phyloP scores from a whole-genome alignment of 768 basidiomycete genomes.

The Amanita exitialis region DNA sequence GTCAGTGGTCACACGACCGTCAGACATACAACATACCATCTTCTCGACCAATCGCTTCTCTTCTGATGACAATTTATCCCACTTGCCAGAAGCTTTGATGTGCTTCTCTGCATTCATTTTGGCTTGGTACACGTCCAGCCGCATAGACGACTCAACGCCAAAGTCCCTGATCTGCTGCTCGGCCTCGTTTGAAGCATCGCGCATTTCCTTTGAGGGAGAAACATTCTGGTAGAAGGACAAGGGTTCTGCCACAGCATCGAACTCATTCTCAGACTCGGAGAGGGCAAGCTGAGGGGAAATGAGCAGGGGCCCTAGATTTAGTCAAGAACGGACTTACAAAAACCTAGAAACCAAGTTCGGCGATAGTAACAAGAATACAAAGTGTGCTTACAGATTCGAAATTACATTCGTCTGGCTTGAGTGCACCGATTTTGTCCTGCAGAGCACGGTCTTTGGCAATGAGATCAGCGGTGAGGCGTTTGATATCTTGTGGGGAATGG shows the following conservation, averaged over 20 bases:
- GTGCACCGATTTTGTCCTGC: slow-evolving; percentile 49
- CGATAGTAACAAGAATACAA: neutral
- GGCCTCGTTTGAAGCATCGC: slow-evolving; percentile 71
- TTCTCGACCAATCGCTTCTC: slow-evolving; percentile 75
- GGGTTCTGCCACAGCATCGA: slow-evolving; percentile 44
- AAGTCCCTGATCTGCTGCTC: slow-evolving; percentile 66
- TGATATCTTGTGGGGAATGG: slow-evolving; percentile 53
- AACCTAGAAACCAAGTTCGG: slow-evolving; percentile 33
- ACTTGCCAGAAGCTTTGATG: slow-evolving; percentile 48
- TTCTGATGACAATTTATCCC: slow-evolving; percentile 54
- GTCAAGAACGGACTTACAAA: slow-evolving; percentile 46
- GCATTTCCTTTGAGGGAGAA: slow-evolving; percentile 60
- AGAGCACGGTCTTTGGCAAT: slow-evolving; percentile 46
- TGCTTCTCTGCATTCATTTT: slow-evolving; percentile 64
- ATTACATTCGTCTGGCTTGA: slow-evolving; percentile 45
- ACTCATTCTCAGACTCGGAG: slow-evolving; percentile 46
- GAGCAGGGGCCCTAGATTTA: neutral
- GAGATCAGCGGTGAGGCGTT: slow-evolving; percentile 42
- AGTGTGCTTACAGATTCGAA: slow-evolving; percentile 50
- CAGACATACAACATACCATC: slow-evolving; percentile 30
- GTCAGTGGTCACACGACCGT: neutral
- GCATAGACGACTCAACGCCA: slow-evolving; percentile 70
- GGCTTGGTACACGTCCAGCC: slow-evolving; percentile 69
- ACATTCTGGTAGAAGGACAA: slow-evolving; percentile 79
- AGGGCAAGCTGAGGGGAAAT: slow-evolving; percentile 38